These are phyloP conservation scores for Kwoniella shandongensis DNA, from an alignment of 768 basidiomycete species.

Conservation along the genomic window DNA sequence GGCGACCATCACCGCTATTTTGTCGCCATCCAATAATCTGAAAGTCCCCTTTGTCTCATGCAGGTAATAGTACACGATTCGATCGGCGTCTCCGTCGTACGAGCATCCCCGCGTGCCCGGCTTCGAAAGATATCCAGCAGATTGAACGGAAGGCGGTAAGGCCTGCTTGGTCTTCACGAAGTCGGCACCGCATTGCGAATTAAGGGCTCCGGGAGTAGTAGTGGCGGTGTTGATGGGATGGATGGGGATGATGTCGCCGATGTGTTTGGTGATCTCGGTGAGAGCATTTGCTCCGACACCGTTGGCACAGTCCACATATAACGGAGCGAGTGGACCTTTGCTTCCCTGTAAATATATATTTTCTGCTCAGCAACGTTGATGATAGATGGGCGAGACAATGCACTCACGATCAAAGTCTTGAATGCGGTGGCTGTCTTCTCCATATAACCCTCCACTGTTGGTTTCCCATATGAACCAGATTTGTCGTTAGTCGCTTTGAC, in stretches of 20 bases:
- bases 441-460: slow-evolving; percentile 79
- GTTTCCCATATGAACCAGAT: slow-evolving; percentile 73
- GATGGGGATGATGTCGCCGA: slow-evolving; percentile 61
- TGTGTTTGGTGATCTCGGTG: slow-evolving; percentile 61
- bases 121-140: slow-evolving; percentile 52
- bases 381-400: not conserved
- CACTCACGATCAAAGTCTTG: slow-evolving; percentile 78
- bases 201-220: slow-evolving; percentile 69
- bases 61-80: slow-evolving; percentile 91
- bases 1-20: slow-evolving; percentile 91
- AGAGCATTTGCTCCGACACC: slow-evolving; percentile 85
- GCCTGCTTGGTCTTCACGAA: slow-evolving; percentile 92
- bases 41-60: slow-evolving; percentile 57
- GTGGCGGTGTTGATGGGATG: slow-evolving; percentile 69
- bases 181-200: slow-evolving; percentile 88
- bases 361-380: not conserved
- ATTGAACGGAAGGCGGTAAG: slow-evolving; percentile 72
- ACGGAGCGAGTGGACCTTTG: slow-evolving; percentile 57
- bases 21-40: slow-evolving; percentile 95
- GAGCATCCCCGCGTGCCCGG: slow-evolving; percentile 80
- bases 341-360: slow-evolving; percentile 55
- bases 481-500: slow-evolving; percentile 84
- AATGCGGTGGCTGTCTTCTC: slow-evolving; percentile 77
- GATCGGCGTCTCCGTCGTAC: slow-evolving; percentile 95
- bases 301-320: slow-evolving; percentile 97